phyloP scores from a whole-genome alignment of 495 filamentous ascomycete species.

The Aspergillus olivimuriae region DNA sequence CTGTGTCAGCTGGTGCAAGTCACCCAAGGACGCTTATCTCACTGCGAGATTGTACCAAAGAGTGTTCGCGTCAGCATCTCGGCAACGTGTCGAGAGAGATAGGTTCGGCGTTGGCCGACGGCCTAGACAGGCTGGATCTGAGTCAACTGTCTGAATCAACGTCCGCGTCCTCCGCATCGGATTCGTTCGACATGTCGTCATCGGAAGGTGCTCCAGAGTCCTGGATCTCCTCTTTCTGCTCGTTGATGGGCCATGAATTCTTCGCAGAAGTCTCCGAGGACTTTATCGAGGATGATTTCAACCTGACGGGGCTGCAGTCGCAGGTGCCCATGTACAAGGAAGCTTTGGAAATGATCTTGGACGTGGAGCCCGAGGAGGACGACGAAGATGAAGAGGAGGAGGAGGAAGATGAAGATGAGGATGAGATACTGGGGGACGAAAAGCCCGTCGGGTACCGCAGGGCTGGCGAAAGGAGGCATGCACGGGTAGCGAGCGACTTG shows the following conservation, averaged over 20 bases:
- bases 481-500: constrained; percentile 82
- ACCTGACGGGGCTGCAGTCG: constrained; percentile 87
- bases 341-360: constrained; percentile 93
- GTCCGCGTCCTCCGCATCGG: constrained; percentile 41
- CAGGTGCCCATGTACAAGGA: constrained; percentile 99
- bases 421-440: constrained; percentile 64
- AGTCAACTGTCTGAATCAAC: constrained; percentile 46
- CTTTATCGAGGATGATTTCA: constrained; percentile 99
- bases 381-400: constrained; percentile 76
- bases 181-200: constrained; percentile 52
- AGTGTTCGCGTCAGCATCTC: constrained; percentile 24
- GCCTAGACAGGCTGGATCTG: constrained; percentile 46
- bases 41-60: constrained; percentile 18
- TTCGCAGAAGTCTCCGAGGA: constrained; percentile 98
- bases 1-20: constrained; percentile 9
- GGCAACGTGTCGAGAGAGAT: constrained; percentile 48
- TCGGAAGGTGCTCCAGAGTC: constrained; percentile 84
- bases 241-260: constrained; percentile 92
- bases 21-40: constrained; percentile 8
- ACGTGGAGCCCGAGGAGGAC: constrained; percentile 92
- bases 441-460: constrained; percentile 52
- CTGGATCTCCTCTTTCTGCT: constrained; percentile 97
- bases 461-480: constrained; percentile 65
- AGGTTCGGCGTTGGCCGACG: constrained; percentile 47
- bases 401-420: constrained; percentile 75